Evolutionary conservation across 1,284 basidiomycete genomes (phyloP).

Genomic region (Austroboletus rostrupii): DNA sequence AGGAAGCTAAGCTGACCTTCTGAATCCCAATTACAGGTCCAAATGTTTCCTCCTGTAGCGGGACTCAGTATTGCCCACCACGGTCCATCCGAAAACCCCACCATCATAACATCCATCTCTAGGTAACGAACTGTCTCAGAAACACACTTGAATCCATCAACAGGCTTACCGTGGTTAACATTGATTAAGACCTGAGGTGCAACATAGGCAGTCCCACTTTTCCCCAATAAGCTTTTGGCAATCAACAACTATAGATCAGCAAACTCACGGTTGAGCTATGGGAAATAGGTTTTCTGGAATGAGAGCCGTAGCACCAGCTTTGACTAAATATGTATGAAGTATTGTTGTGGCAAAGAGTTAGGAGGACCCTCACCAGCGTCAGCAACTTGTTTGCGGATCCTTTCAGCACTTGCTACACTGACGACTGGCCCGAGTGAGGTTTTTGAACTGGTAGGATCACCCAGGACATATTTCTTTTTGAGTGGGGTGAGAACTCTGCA

Average conservation of each 20-base stretch:
- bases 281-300: constrained; percentile 73
- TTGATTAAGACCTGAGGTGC: constrained; percentile 86
- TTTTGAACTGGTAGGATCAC: constrained; percentile 72
- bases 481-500: background rate
- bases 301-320: constrained; percentile 72
- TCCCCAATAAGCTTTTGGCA: background rate
- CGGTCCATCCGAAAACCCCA: constrained; percentile 29
- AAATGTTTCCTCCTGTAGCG: constrained; percentile 72
- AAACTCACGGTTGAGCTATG: constrained; percentile 60
- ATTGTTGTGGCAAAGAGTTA: background rate
- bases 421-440: constrained; percentile 91
- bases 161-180: constrained; percentile 75
- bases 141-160: background rate
- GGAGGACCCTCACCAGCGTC: constrained; percentile 59
- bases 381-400: constrained; percentile 81
- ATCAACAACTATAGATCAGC: background rate
- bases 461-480: constrained; percentile 71
- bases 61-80: background rate
- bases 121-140: constrained; percentile 1
- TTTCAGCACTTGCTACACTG: constrained; percentile 76
- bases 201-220: constrained; percentile 78
- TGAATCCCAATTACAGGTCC: constrained; percentile 90
- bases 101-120: constrained; percentile 93
- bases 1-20: constrained; percentile 50
- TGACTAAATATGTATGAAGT: constrained; percentile 42